phyloP scores from a whole-genome alignment of 441 rosid genomes.

The Euphorbia celastroides region DNA sequence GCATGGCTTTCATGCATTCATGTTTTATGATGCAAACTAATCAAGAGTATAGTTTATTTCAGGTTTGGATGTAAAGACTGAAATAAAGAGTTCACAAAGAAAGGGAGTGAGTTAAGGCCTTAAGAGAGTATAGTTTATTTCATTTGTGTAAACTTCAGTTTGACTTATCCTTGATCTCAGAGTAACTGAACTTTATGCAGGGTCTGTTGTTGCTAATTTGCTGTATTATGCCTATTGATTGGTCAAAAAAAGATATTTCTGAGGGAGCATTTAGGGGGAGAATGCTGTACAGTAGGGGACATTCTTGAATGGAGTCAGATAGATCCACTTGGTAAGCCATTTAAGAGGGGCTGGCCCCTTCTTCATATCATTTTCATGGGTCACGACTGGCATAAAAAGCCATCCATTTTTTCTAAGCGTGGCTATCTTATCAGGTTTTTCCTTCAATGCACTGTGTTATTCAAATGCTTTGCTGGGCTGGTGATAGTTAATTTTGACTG shows the following conservation, averaged over 20 bases:
- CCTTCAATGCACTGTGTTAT: neutral
- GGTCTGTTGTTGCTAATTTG: neutral
- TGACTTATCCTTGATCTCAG: neutral
- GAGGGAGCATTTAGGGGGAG: neutral
- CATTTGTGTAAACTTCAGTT: neutral
- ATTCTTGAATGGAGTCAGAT: too few relatives aligned
- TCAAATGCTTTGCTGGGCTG: neutral
- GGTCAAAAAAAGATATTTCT: neutral
- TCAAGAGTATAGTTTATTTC: too few relatives aligned
- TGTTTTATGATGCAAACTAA: conserved; percentile 6
- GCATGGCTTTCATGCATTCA: neutral
- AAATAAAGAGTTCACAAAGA: too few relatives aligned
- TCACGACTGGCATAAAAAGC: neutral
- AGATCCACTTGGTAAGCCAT: conserved; percentile 5
- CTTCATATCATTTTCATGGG: neutral
- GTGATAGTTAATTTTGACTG: neutral
- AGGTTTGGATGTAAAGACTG: too few relatives aligned
- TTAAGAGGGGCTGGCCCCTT: neutral
- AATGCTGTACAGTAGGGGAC: neutral
- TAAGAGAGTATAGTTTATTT: too few relatives aligned
- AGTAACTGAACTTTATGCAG: neutral
- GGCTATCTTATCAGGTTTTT: neutral
- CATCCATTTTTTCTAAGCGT: neutral
- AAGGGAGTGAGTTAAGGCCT: too few relatives aligned
- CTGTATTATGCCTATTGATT: neutral